Evolutionary conservation across 164 flowering plant species (phyloP).

Genomic region (Buxus sempervirens): DNA sequence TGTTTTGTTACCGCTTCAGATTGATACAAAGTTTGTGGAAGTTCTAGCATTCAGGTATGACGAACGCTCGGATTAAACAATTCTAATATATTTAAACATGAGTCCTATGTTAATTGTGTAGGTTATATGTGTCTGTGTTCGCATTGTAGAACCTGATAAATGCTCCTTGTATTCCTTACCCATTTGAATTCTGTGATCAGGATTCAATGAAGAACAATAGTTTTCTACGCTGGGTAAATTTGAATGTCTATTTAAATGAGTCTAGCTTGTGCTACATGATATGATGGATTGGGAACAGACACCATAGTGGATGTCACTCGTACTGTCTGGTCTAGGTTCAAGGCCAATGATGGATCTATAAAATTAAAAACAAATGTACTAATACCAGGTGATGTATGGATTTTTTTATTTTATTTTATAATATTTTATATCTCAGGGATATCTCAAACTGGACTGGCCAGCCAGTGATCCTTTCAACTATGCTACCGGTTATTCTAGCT

Average conservation of each 20-base stretch:
- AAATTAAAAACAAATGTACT: no score
- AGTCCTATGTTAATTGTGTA: neutral
- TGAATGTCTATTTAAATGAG: neutral
- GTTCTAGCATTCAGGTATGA: constrained; percentile 71
- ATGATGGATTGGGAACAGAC: no score
- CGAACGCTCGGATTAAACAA: neutral
- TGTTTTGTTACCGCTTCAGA: constrained; percentile 33
- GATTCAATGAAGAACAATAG: neutral
- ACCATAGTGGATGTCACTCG: no score
- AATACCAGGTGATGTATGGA: no score
- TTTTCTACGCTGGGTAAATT: neutral
- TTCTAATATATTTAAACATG: neutral
- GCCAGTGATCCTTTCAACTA: no score
- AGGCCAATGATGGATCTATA: no score
- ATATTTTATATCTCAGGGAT: no score
- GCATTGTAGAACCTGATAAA: neutral
- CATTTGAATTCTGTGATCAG: neutral
- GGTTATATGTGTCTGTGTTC: neutral
- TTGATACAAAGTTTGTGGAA: constrained; percentile 74
- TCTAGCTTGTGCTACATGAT: no score
- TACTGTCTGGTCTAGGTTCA: no score
- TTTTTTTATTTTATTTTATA: no score
- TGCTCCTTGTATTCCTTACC: neutral
- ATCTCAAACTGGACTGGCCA: no score
- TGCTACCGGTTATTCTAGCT: neutral